phyloP scores from a whole-genome alignment of 352 stramenopile species.

The Ophiocytium majus region DNA sequence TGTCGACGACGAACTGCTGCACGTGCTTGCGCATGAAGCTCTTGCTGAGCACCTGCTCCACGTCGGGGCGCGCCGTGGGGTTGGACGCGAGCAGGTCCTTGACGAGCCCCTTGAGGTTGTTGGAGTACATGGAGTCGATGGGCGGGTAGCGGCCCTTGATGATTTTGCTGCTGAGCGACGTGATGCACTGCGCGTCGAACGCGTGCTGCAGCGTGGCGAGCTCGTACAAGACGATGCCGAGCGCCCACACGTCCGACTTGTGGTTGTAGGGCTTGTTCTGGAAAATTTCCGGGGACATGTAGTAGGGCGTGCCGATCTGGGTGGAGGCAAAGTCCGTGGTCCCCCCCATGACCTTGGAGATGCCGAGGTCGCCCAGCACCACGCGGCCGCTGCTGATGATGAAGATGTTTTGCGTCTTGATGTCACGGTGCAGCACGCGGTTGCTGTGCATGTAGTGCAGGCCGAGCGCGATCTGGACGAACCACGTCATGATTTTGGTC shows the following conservation, averaged over 20 bases:
- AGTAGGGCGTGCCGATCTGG: conserved; percentile 64
- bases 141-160: conserved; percentile 60
- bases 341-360: conserved; percentile 50
- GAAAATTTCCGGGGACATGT: conserved; percentile 65
- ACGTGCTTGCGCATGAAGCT: conserved; percentile 37
- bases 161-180: conserved; percentile 65
- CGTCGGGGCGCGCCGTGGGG: conserved; percentile 38
- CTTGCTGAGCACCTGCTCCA: conserved; percentile 50
- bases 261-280: conserved; percentile 63
- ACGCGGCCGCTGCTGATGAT: conserved; percentile 55
- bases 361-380: conserved; percentile 51
- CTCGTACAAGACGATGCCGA: conserved; percentile 65
- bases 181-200: conserved; percentile 59
- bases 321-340: conserved; percentile 49
- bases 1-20: conserved; percentile 36
- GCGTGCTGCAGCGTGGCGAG: conserved; percentile 57
- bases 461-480: conserved; percentile 74
- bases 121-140: conserved; percentile 44
- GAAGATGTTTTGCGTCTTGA: conserved; percentile 63
- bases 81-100: conserved; percentile 47
- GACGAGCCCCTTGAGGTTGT: conserved; percentile 40
- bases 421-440: conserved; percentile 66
- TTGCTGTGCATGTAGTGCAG: conserved; percentile 74
- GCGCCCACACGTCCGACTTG: conserved; percentile 62
- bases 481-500: conserved; percentile 71